These are phyloP conservation scores for Mycotypha africana DNA, from an alignment of 371 early-diverging fungal species.

Conservation along the genomic window DNA sequence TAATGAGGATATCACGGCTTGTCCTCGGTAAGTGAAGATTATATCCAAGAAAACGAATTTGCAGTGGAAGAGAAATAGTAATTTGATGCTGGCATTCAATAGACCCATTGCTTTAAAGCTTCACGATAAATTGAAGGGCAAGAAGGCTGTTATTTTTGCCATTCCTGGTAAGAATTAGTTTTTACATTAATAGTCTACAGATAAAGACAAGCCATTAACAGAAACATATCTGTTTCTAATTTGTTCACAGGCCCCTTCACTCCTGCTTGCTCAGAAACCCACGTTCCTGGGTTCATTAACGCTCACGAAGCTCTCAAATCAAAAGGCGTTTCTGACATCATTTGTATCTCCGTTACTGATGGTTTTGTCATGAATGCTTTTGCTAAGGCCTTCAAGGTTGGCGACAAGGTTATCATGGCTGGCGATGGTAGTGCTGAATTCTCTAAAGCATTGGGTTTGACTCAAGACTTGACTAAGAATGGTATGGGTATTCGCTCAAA, in stretches of 20 bases:
- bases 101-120: conserved; percentile 32
- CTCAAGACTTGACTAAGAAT: conserved; percentile 38
- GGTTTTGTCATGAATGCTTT: conserved; percentile 71
- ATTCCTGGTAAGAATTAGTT: conserved; percentile 48
- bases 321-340: conserved; percentile 62
- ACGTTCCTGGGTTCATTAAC: conserved; percentile 60
- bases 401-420: conserved; percentile 60
- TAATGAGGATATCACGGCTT: conserved; percentile 22
- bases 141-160: conserved; percentile 70
- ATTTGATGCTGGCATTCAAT: too few species aligned
- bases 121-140: conserved; percentile 58
- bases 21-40: conserved; percentile 18
- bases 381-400: conserved; percentile 56
- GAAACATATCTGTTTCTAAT: not conserved
- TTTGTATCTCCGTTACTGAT: conserved; percentile 51
- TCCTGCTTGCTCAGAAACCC: conserved; percentile 66
- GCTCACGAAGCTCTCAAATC: conserved; percentile 43
- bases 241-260: conserved; percentile 45
- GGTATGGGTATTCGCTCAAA: conserved; percentile 38
- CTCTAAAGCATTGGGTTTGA: conserved; percentile 54
- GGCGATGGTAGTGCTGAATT: conserved; percentile 65
- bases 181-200: too few species aligned
- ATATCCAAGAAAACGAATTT: too few species aligned
- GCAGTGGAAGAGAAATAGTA: too few species aligned
- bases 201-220: too few species aligned